Evolutionary conservation across 495 filamentous ascomycete genomes (phyloP).

Genomic region (Tuber melanosporum): DNA sequence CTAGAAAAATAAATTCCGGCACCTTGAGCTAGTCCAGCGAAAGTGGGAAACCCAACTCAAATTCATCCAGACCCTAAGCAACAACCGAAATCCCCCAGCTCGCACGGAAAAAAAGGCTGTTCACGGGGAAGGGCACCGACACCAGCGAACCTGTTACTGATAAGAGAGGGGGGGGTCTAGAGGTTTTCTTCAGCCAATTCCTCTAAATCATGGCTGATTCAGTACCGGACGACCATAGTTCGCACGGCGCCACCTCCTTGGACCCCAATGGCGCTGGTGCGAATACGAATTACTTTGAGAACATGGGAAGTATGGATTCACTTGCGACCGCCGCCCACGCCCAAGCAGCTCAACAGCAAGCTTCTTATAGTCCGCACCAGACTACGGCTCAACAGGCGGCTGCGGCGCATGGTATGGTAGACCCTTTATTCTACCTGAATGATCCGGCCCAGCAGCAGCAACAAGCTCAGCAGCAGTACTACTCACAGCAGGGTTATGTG

Average conservation of each 20-base stretch:
- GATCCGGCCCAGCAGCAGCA: conserved; percentile 34
- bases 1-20: conserved; percentile 11
- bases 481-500: conserved; percentile 35
- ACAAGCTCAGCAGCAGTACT: conserved; percentile 33
- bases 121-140: conserved; percentile 12
- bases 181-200: conserved; percentile 14
- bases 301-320: conserved; percentile 40
- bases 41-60: conserved; percentile 19
- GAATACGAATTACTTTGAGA: conserved; percentile 39
- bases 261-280: conserved; percentile 36
- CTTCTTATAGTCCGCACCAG: conserved; percentile 31
- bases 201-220: conserved; percentile 37
- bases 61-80: conserved; percentile 13
- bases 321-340: conserved; percentile 40
- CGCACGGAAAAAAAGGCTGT: not conserved
- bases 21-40: not conserved
- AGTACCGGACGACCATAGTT: conserved; percentile 33
- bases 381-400: conserved; percentile 21
- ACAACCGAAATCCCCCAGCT: conserved; percentile 15
- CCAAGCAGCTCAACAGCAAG: conserved; percentile 33
- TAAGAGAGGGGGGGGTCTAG: conserved; percentile 18
- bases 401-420: conserved; percentile 26
- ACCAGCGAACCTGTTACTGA: conserved; percentile 2
- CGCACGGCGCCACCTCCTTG: conserved; percentile 30
- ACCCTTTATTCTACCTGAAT: conserved; percentile 40